phyloP scores from a whole-genome alignment of 1,139 yeast genomes.

The Blastobotrys aristatus region DNA sequence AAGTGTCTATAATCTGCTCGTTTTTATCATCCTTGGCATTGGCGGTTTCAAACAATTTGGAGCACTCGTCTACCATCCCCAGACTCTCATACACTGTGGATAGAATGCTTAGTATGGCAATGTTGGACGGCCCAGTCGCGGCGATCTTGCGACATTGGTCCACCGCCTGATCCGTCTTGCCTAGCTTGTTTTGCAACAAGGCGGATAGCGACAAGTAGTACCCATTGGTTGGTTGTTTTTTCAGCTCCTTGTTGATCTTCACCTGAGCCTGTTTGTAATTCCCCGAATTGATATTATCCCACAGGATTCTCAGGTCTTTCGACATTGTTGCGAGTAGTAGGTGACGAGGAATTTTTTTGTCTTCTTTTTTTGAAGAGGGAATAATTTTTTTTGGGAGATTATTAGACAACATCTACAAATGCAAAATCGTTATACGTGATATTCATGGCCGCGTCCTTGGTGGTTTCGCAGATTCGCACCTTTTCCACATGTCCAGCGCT shows the following conservation, averaged over 20 bases:
- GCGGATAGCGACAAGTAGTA: conserved; percentile 49
- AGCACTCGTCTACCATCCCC: conserved; percentile 39
- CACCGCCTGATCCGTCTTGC: conserved; percentile 44
- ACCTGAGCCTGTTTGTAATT: conserved; percentile 50
- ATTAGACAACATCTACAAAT: not conserved
- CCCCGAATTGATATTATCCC: conserved; percentile 50
- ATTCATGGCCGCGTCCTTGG: not conserved
- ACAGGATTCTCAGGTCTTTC: conserved; percentile 27
- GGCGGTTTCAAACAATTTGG: conserved; percentile 50
- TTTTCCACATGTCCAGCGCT: conserved; percentile 4
- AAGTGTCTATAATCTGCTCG: conserved; percentile 35
- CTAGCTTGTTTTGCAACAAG: conserved; percentile 41
- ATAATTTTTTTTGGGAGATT: not conserved
- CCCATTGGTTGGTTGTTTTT: conserved; percentile 51
- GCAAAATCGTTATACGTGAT: not conserved
- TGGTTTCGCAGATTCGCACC: not conserved
- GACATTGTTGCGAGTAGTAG: conserved; percentile 9
- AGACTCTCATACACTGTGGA: conserved; percentile 24
- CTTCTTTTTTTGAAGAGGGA: not conserved
- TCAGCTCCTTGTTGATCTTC: conserved; percentile 46
- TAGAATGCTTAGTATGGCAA: conserved; percentile 47
- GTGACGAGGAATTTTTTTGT: not conserved
- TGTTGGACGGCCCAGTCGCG: conserved; percentile 49
- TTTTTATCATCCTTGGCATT: conserved; percentile 50
- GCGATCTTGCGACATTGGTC: conserved; percentile 41